Conservation (phyloP, 495 filamentous ascomycete genomes). For the Trichocladium antarcticum region DNA sequence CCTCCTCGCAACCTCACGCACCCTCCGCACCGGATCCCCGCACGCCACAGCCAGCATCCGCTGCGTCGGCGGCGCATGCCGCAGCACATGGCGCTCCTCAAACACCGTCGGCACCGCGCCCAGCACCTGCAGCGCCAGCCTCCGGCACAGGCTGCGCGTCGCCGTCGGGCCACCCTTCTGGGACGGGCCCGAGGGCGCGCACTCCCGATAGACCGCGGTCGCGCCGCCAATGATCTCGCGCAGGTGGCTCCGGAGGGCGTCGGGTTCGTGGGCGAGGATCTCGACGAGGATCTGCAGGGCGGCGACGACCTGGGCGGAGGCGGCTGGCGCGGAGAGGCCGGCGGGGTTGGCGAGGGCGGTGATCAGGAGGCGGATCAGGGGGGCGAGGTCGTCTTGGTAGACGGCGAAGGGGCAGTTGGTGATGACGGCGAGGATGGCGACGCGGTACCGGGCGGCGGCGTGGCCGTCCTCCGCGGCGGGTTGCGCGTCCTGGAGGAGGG, state of each 20-base stretch:
- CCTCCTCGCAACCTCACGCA: slow-evolving; percentile 29
- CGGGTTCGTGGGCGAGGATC: slow-evolving; percentile 29
- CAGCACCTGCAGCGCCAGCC: slow-evolving; percentile 31
- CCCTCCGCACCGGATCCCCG: slow-evolving; percentile 35
- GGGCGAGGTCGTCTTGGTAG: slow-evolving; percentile 30
- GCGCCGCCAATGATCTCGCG: slow-evolving; percentile 27
- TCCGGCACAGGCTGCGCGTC: slow-evolving; percentile 18
- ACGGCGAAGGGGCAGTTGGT: slow-evolving; percentile 31
- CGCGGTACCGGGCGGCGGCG: slow-evolving; percentile 19
- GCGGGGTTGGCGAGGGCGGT: slow-evolving; percentile 19
- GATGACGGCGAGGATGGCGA: slow-evolving; percentile 29
- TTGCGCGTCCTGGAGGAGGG: slow-evolving; percentile 18
- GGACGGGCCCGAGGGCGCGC: slow-evolving; percentile 6
- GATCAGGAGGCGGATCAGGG: slow-evolving; percentile 31
- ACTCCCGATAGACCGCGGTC: slow-evolving; percentile 21
- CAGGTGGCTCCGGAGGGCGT: slow-evolving; percentile 28
- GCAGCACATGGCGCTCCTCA: slow-evolving; percentile 30
- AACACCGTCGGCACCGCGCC: slow-evolving; percentile 29
- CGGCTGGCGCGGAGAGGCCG: slow-evolving; percentile 9
- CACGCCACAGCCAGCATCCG: slow-evolving; percentile 33
- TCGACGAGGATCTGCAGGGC: slow-evolving; percentile 31
- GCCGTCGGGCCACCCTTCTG: neutral
- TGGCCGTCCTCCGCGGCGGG: slow-evolving; percentile 9
- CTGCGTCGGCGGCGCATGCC: slow-evolving; percentile 25
- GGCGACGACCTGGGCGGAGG: slow-evolving; percentile 16